Base-by-base conservation (phyloP, 257 asterid genomes). In the Solanum pinnatisectum region DNA sequence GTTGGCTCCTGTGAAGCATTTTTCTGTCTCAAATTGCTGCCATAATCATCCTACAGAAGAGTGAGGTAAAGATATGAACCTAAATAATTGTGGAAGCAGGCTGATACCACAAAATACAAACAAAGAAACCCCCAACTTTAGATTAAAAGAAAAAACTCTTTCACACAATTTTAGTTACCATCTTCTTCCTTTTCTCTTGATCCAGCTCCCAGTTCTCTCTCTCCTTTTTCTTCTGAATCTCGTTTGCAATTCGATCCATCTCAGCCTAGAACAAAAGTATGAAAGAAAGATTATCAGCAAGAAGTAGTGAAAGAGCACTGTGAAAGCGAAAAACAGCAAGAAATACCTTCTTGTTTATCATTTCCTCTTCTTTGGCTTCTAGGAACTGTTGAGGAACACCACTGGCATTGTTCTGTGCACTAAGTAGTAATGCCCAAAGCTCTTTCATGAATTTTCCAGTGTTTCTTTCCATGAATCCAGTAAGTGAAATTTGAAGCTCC, bases 391-490 rank as follows among this genome's bases (percentile, higher is more conserved):
- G 99, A 35, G 99, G 99, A 35, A 97, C 98, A 63, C 99, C 99
- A 87, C 99, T 97, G 37, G 91, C 93, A 87, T 96, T 97, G 84
- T 93, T 94, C 90, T 96, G 98, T 20, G 99, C 99, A 93, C 99
- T 96, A 67, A 97, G 92, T 87, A 97, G 98, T 90, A 97, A 89
- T 10, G 40, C 63, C 99, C 99, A 97, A 30, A 97, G 96, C 96
- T 97, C 99, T 88, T 96, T 97, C 99, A 97, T 97, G 87, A 97
- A 96, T 94, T 97, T 97, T 30, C 95, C 98, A 8, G 99, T 97
- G 90, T 97, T 97, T 90, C 99, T 96, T 93, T 97, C 99, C 99
- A 97, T 95, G 90, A 97, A 97, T 78, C 99, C 99, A 88, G 99
- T 96, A 74, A 97, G 98, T 84, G 93, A 89, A 89, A 97, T 97